Conservation (phyloP, 441 rosid species). For the Pelargonium myrrhifolium region DNA sequence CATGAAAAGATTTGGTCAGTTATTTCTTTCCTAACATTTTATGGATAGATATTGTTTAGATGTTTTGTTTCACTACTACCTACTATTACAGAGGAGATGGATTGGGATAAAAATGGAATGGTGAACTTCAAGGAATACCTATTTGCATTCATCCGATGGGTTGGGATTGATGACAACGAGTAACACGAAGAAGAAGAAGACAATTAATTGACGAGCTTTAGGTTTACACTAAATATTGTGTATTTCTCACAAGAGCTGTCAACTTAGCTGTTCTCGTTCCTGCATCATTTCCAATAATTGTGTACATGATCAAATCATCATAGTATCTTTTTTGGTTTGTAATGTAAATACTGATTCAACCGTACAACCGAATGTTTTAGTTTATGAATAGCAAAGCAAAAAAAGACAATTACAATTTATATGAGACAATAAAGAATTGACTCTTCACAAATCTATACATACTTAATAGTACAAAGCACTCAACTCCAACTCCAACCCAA, state of each 20-base stretch:
- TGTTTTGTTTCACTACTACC: not conserved
- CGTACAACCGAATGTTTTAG: too few relatives aligned
- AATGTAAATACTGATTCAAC: too few relatives aligned
- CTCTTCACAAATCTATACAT: slow-evolving; percentile 17
- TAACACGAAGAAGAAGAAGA: slow-evolving; percentile 64
- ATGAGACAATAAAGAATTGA: slow-evolving; percentile 18
- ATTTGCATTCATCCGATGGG: slow-evolving; percentile 84
- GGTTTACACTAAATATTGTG: too few relatives aligned
- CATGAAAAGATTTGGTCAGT: slow-evolving; percentile 81
- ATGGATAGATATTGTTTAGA: not conserved
- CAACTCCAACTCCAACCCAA: not conserved
- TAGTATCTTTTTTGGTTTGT: too few relatives aligned
- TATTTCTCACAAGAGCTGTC: too few relatives aligned
- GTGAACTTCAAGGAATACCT: slow-evolving; percentile 89
- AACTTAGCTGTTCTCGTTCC: too few relatives aligned
- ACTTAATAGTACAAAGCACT: slow-evolving; percentile 19
- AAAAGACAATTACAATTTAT: not conserved
- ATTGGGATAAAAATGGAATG: slow-evolving; percentile 83
- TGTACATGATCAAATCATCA: too few relatives aligned
- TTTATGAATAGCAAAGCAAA: not conserved
- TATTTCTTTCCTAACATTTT: not conserved
- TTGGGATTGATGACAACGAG: slow-evolving; percentile 60
- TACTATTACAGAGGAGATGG: slow-evolving; percentile 96
- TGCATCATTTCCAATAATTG: too few relatives aligned
- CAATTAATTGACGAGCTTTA: not conserved